phyloP scores from a whole-genome alignment of 2,329 filamentous ascomycete species.

The Xylariales sp. region DNA sequence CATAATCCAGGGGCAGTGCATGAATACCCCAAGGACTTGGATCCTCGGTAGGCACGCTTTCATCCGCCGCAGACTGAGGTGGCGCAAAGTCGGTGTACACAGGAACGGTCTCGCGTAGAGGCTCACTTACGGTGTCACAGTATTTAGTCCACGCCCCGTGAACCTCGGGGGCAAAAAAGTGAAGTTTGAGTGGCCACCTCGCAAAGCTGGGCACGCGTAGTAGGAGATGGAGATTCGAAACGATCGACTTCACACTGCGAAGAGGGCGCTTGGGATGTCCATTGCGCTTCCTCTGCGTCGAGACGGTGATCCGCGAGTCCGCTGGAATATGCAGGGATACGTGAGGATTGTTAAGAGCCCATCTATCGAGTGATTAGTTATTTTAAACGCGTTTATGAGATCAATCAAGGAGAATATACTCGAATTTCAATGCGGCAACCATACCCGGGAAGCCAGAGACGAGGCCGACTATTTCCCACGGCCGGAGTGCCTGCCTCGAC shows the following conservation, averaged over 20 bases:
- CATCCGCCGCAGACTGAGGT: slow-evolving; percentile 3
- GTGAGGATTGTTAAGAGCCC: slow-evolving; percentile 91
- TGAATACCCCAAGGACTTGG: slow-evolving; percentile 60
- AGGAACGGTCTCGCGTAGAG: slow-evolving; percentile 60
- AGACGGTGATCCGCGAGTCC: slow-evolving; percentile 67
- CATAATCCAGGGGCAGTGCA: slow-evolving; percentile 66
- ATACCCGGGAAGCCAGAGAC: slow-evolving; percentile 90
- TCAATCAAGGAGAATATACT: slow-evolving; percentile 66
- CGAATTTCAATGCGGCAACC: slow-evolving; percentile 91
- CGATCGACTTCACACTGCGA: slow-evolving; percentile 72
- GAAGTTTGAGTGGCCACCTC: slow-evolving; percentile 83
- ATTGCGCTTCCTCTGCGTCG: slow-evolving; percentile 63
- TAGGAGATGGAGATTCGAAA: slow-evolving; percentile 85
- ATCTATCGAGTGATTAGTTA: slow-evolving; percentile 64
- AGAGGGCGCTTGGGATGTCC: slow-evolving; percentile 68
- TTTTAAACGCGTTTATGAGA: neutral
- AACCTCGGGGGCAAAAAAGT: slow-evolving; percentile 81
- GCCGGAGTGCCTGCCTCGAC: slow-evolving; percentile 72
- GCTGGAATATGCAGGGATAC: slow-evolving; percentile 80
- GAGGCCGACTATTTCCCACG: slow-evolving; percentile 91
- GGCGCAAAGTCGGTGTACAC: slow-evolving; percentile 67
- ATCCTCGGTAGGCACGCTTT: neutral
- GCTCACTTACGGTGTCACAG: slow-evolving; percentile 61
- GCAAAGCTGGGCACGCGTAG: slow-evolving; percentile 82
- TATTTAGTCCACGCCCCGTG: slow-evolving; percentile 74